Evolutionary conservation across 192 early-diverging fungal genomes (phyloP).

Genomic region (Umbelopsis ramanniana): DNA sequence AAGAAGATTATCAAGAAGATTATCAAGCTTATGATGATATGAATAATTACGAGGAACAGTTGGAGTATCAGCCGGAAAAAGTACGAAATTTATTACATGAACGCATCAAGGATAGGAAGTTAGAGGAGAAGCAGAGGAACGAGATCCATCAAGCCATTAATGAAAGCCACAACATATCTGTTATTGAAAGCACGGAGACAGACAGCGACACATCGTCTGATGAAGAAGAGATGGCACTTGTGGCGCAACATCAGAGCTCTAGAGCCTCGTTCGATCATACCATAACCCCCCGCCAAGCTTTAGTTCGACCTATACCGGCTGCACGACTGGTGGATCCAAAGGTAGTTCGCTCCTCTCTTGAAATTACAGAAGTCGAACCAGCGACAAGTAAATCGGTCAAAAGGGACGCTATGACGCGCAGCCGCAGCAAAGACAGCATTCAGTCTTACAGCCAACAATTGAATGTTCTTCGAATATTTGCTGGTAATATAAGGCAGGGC

Average conservation of each 20-base stretch:
- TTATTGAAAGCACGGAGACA: background rate
- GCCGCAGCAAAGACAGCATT: constrained; percentile 26
- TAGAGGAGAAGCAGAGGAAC: background rate
- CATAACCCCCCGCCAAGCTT: background rate
- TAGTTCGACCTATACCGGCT: background rate
- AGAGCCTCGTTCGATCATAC: background rate
- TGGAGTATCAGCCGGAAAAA: constrained; percentile 15
- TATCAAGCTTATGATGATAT: constrained; percentile 25
- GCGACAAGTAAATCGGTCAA: background rate
- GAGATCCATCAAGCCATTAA: constrained; percentile 12
- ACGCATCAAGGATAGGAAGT: background rate
- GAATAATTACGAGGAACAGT: constrained; percentile 2
- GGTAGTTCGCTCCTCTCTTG: background rate
- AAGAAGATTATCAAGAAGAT: constrained; percentile 44
- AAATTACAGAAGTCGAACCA: constrained; percentile 7
- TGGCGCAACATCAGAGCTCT: background rate
- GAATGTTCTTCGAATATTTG: constrained; percentile 49
- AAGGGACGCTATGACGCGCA: constrained; percentile 15
- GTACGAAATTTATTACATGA: constrained; percentile 18
- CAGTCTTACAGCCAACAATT: constrained; percentile 28
- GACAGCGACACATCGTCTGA: background rate
- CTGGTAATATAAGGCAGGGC: constrained; percentile 55
- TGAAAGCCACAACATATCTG: background rate
- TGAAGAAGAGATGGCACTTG: background rate
- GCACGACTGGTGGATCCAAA: background rate